phyloP scores from a whole-genome alignment of 169 alveolate species.

The Neospora caninum region DNA sequence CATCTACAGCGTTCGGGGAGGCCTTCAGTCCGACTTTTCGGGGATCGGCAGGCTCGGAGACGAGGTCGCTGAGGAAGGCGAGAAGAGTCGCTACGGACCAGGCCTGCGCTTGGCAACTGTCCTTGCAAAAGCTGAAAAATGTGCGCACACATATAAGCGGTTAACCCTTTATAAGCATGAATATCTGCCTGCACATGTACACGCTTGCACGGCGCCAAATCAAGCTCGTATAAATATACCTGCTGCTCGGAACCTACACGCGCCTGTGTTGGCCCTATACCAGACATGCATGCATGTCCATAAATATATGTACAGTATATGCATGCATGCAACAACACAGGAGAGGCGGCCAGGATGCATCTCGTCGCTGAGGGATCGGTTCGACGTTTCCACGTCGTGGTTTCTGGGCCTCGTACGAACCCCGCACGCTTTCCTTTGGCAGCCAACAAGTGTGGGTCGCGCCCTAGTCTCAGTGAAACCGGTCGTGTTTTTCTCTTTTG shows the following conservation, averaged over 20 bases:
- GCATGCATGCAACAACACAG: not conserved
- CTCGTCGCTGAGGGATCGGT: too few relatives aligned
- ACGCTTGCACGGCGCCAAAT: not conserved
- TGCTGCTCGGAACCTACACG: too few relatives aligned
- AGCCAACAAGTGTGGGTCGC: too few relatives aligned
- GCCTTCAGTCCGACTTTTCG: not conserved
- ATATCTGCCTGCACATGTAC: not conserved
- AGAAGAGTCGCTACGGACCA: conserved; percentile 58
- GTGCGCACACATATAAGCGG: not conserved
- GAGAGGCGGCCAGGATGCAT: not conserved
- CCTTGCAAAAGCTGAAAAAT: conserved; percentile 38
- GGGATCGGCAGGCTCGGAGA: not conserved
- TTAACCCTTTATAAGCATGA: not conserved
- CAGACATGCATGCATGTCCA: too few relatives aligned
- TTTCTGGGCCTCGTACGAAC: too few relatives aligned
- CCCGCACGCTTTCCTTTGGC: too few relatives aligned
- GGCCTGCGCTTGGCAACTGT: conserved; percentile 62
- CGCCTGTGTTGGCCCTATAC: too few relatives aligned
- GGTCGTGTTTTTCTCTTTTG: too few relatives aligned
- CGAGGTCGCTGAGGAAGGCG: conserved; percentile 31
- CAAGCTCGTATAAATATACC: too few relatives aligned
- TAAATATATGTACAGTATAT: not conserved
- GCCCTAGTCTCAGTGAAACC: too few relatives aligned
- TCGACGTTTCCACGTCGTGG: not conserved
- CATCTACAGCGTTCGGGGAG: not conserved